Conservation (phyloP, 345 rosid species). For the Populus simonii region DNA sequence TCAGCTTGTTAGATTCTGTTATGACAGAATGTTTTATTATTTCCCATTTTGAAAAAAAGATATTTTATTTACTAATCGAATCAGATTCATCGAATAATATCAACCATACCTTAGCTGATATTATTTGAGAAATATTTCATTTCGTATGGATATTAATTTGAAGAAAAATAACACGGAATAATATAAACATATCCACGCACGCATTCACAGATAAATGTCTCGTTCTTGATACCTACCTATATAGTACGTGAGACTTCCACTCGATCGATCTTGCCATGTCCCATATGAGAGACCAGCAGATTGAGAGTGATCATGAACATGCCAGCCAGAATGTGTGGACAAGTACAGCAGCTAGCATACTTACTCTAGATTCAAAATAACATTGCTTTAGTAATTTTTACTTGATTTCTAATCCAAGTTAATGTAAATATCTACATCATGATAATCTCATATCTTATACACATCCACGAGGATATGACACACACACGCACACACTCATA, state of each 20-base stretch:
- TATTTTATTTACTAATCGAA: no score
- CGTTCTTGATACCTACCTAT: slow-evolving; percentile 28
- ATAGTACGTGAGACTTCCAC: slow-evolving; percentile 82
- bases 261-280: slow-evolving; percentile 40
- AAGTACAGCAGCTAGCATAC: slow-evolving; percentile 93
- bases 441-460: background rate
- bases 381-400: background rate
- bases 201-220: no score
- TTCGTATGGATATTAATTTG: no score
- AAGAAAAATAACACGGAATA: no score
- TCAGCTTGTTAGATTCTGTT: background rate
- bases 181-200: no score
- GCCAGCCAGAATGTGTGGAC: slow-evolving; percentile 71
- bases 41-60: no score
- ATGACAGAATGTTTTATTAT: background rate
- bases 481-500: background rate
- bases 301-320: slow-evolving; percentile 40
- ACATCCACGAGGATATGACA: background rate
- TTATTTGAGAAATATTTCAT: no score
- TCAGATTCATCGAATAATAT: no score
- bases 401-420: background rate
- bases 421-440: background rate
- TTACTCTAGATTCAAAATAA: slow-evolving; percentile 69
- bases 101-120: no score
- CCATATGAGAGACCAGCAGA: slow-evolving; percentile 33